Percentiles rank a stretch among this genome's conserved stretches.
phyloP scores from a whole-genome alignment of 108 stramenopile genomes.

The Discostella stelligeroides region DNA sequence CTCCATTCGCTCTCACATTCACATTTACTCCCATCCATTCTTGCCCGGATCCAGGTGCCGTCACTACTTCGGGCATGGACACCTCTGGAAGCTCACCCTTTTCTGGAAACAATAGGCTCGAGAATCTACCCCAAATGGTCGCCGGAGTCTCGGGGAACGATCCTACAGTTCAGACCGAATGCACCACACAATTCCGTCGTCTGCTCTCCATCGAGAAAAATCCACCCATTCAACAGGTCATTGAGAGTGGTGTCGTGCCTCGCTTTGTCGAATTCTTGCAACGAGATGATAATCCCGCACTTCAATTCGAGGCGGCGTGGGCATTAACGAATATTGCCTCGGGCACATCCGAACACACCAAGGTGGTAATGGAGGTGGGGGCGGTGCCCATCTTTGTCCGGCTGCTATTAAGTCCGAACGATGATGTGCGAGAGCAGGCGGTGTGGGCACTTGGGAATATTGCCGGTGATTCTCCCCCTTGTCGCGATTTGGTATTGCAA shows the following conservation, averaged over 20 bases:
- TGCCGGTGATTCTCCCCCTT: constrained; percentile 96
- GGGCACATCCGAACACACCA: constrained; percentile 97
- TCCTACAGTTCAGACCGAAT: constrained; percentile 81
- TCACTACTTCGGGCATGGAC: constrained; percentile 14
- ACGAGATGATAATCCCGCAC: constrained; percentile 90
- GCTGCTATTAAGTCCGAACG: constrained; percentile 89
- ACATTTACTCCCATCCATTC: neutral
- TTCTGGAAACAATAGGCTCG: constrained; percentile 59
- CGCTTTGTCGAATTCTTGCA: constrained; percentile 96
- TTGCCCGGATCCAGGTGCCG: neutral
- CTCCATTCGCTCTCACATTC: neutral
- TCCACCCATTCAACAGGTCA: constrained; percentile 98
- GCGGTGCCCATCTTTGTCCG: constrained; percentile 98
- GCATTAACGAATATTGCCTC: constrained; percentile 98
- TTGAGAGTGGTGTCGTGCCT: constrained; percentile 95
- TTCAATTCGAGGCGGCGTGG: constrained; percentile 99
- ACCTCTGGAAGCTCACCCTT: constrained; percentile 17
- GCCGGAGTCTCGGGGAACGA: constrained; percentile 90
- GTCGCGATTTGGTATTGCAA: constrained; percentile 94
- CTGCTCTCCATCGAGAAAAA: constrained; percentile 96
- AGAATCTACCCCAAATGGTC: constrained; percentile 90
- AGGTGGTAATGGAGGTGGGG: constrained; percentile 96
- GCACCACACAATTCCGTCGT: constrained; percentile 95
- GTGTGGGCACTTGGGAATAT: constrained; percentile 99
- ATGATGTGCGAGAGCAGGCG: constrained; percentile 97